Percentiles rank a stretch among this genome's conserved stretches.
Conservation (phyloP, 78 protist species). For the Tieghemostelium lacteum region DNA sequence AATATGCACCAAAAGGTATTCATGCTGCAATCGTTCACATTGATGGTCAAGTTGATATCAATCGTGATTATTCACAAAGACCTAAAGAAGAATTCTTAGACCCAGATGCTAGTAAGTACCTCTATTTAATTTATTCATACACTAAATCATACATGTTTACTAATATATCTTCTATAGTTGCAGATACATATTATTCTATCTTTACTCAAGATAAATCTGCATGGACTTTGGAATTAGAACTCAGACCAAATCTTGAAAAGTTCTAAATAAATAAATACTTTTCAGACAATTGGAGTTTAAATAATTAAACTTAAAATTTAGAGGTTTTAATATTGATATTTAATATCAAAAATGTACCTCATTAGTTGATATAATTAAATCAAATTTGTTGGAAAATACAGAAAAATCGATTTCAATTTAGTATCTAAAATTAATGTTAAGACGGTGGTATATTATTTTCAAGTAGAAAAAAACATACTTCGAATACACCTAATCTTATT, state of each 20-base stretch:
- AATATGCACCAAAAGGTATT: constrained; percentile 74
- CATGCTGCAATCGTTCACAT: constrained; percentile 82
- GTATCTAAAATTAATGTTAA: too few species aligned
- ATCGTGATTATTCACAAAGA: constrained; percentile 22
- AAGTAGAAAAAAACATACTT: too few species aligned
- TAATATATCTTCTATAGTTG: constrained; percentile 3
- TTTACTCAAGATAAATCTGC: constrained; percentile 70
- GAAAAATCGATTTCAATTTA: too few species aligned
- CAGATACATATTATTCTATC: constrained; percentile 39
- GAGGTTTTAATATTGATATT: too few species aligned
- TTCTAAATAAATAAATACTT: constrained; percentile 27
- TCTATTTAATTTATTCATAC: constrained; percentile 10
- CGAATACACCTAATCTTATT: too few species aligned
- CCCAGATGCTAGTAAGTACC: constrained; percentile 20
- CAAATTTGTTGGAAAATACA: too few species aligned
- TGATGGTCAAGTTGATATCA: constrained; percentile 70
- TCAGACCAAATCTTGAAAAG: constrained; percentile 66
- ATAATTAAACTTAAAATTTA: too few species aligned
- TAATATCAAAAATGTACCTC: too few species aligned
- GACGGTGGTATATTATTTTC: too few species aligned
- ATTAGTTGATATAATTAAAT: too few species aligned
- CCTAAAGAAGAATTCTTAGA: constrained; percentile 11
- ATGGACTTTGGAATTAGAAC: constrained; percentile 71
- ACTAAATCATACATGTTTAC: constrained; percentile 32
- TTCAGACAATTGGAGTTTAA: too few species aligned